Conservation (phyloP, 352 stramenopile species). For the Phytophthora multivora region DNA sequence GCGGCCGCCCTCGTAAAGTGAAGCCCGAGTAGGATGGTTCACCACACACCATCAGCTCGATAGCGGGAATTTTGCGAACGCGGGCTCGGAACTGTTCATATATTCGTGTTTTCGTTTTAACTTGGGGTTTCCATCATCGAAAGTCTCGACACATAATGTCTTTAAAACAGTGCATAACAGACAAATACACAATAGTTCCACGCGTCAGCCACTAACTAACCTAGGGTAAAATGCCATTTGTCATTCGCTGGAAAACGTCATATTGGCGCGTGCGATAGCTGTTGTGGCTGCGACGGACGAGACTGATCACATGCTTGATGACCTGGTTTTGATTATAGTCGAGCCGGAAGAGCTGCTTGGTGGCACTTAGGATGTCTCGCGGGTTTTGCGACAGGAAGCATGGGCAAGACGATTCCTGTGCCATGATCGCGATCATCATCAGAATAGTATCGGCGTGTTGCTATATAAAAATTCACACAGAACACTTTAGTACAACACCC, state of each 20-base stretch:
- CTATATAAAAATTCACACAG: slow-evolving; percentile 28
- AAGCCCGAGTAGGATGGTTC: slow-evolving; percentile 26
- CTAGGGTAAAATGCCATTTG: slow-evolving; percentile 91
- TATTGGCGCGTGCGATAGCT: slow-evolving; percentile 92
- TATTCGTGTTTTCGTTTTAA: slow-evolving; percentile 21
- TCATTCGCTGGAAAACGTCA: slow-evolving; percentile 92
- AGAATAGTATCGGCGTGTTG: slow-evolving; percentile 94
- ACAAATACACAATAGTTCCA: background rate
- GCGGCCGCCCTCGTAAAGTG: slow-evolving; percentile 39
- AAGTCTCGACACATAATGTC: too few relatives aligned
- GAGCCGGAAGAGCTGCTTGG: slow-evolving; percentile 81
- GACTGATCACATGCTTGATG: slow-evolving; percentile 90
- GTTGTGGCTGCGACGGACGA: slow-evolving; percentile 90
- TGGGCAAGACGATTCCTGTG: slow-evolving; percentile 94
- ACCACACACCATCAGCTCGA: background rate
- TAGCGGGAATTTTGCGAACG: background rate
- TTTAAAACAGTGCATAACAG: slow-evolving; percentile 1
- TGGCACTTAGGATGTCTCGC: slow-evolving; percentile 72
- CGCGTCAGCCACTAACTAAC: background rate
- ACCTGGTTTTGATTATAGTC: slow-evolving; percentile 85
- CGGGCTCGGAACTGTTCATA: slow-evolving; percentile 15
- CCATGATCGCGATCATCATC: slow-evolving; percentile 97
- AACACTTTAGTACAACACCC: slow-evolving; percentile 17
- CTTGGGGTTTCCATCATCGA: slow-evolving; percentile 2
- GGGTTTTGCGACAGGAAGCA: slow-evolving; percentile 93